Percentiles rank a stretch among this genome's conserved stretches.
These are phyloP conservation scores for Diplosphaera chodatii DNA, from an alignment of 139 green algal genomes.

Conservation along the genomic window DNA sequence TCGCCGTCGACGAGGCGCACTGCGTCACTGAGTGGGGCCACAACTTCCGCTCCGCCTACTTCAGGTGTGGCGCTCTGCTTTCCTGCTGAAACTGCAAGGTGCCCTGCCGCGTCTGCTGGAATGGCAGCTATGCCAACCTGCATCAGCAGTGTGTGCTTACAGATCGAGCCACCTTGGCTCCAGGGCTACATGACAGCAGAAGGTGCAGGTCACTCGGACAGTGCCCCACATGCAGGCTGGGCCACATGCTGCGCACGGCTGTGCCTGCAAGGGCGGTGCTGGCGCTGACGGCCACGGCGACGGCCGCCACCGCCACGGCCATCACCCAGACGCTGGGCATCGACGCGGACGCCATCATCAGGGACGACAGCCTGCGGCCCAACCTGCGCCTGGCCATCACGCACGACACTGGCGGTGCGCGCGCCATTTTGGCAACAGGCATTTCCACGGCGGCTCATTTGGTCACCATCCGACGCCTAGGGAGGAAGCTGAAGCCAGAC, in stretches of 20 bases:
- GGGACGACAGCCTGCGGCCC: constrained; percentile 46
- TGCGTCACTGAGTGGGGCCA: constrained; percentile 95
- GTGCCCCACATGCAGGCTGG: constrained; percentile 65
- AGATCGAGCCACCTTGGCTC: too few relatives aligned
- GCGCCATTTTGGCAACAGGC: too few relatives aligned
- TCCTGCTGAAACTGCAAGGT: too few relatives aligned
- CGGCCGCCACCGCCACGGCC: constrained; percentile 45
- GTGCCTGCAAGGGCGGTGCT: constrained; percentile 57
- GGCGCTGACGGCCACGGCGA: constrained; percentile 88
- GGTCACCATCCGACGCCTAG: too few relatives aligned
- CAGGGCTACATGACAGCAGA: too few relatives aligned
- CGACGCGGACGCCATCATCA: constrained; percentile 30
- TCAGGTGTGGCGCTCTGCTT: not conserved
- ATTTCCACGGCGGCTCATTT: too few relatives aligned
- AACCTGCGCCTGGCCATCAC: constrained; percentile 74
- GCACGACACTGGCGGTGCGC: constrained; percentile 16
- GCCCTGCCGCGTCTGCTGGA: too few relatives aligned
- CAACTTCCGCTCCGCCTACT: constrained; percentile 72
- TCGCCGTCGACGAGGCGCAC: constrained; percentile 85
- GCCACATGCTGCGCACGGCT: constrained; percentile 48
- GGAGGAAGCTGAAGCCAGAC: too few relatives aligned
- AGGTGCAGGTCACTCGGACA: too few relatives aligned
- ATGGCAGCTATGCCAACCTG: too few relatives aligned
- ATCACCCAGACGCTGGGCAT: constrained; percentile 61
- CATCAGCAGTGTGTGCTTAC: too few relatives aligned